Conservation (phyloP, 768 basidiomycete genomes). For the Rhodotorula toruloides region DNA sequence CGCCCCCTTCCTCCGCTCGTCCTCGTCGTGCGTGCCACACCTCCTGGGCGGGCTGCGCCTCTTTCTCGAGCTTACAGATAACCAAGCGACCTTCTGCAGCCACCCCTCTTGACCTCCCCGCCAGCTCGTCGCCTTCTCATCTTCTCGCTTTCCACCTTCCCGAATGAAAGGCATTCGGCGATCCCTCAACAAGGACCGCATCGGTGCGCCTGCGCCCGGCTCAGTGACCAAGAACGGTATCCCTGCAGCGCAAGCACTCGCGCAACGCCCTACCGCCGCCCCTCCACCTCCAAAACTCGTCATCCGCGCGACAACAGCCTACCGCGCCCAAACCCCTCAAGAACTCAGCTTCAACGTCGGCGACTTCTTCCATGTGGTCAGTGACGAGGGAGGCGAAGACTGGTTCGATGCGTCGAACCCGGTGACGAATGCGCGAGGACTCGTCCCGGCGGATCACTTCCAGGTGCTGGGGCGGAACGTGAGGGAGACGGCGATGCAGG, state of each 20-base stretch:
- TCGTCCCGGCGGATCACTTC: slow-evolving; percentile 79
- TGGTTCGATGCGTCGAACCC: slow-evolving; percentile 98
- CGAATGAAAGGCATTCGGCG: slow-evolving; percentile 36
- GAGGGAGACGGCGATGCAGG: slow-evolving; percentile 32
- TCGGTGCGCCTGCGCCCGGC: slow-evolving; percentile 30
- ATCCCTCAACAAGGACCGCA: slow-evolving; percentile 40
- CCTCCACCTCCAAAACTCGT: slow-evolving; percentile 83
- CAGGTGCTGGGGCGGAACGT: slow-evolving; percentile 75
- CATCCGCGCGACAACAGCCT: slow-evolving; percentile 70
- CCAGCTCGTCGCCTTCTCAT: neutral
- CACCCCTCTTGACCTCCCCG: neutral
- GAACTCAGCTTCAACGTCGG: slow-evolving; percentile 87
- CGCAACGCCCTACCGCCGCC: slow-evolving; percentile 10
- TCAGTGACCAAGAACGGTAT: neutral
- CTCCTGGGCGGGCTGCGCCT: no score
- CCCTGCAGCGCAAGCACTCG: neutral
- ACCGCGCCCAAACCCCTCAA: slow-evolving; percentile 67
- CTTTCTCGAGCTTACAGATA: no score
- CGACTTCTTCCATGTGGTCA: slow-evolving; percentile 94
- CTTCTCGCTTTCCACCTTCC: neutral
- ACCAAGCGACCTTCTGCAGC: no score
- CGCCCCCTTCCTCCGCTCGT: no score
- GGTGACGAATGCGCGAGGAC: slow-evolving; percentile 77
- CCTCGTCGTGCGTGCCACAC: no score
- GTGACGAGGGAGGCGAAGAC: slow-evolving; percentile 53